Conservation (phyloP, 73 alveolate genomes). For the Durusdinium trenchii region DNA sequence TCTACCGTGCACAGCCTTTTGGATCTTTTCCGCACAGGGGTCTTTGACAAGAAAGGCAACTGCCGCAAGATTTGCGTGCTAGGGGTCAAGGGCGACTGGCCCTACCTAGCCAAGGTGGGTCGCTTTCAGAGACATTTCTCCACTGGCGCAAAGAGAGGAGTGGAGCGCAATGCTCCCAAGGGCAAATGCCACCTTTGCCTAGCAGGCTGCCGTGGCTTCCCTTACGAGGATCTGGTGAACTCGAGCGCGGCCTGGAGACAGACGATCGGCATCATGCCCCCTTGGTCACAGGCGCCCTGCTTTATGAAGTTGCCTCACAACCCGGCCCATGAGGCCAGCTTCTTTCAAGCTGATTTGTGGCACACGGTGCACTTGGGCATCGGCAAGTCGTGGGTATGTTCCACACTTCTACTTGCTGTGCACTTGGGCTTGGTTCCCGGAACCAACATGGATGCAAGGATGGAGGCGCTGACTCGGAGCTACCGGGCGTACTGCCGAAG, state of each 20-base stretch:
- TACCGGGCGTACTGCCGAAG: neutral
- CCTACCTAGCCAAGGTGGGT: neutral
- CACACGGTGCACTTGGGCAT: constrained; percentile 10
- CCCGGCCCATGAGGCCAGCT: neutral
- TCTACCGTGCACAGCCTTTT: neutral
- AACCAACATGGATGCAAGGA: neutral
- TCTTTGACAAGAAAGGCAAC: neutral
- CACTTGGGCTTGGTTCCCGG: neutral
- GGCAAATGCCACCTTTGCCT: constrained; percentile 44
- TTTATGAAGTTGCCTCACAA: neutral
- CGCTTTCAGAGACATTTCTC: neutral
- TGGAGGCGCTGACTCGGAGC: neutral
- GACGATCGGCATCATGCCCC: neutral
- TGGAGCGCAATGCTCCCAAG: neutral
- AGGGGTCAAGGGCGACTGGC: constrained; percentile 55
- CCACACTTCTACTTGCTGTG: neutral
- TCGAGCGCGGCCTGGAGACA: neutral
- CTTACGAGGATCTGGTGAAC: neutral
- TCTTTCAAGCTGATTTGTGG: neutral
- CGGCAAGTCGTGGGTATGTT: neutral
- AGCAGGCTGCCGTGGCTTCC: neutral
- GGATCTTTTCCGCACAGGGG: neutral
- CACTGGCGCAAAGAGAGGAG: neutral
- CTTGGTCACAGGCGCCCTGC: neutral
- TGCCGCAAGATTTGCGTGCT: neutral